phyloP scores from a whole-genome alignment of 257 asterid genomes.

The Nicotiana tomentosiformis region DNA sequence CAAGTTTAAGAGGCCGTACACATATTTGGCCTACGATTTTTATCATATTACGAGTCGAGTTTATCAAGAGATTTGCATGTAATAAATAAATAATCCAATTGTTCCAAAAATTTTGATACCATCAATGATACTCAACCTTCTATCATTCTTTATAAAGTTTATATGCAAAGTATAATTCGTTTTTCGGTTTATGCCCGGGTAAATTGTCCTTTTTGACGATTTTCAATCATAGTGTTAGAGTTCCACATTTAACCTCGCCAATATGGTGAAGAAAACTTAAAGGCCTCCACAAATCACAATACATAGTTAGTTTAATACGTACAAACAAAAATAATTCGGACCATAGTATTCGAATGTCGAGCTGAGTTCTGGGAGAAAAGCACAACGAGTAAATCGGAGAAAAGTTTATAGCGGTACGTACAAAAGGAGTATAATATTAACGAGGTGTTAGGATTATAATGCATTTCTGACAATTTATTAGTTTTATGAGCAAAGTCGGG shows the following conservation, averaged over 20 bases:
- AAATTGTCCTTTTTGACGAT: too few relatives aligned
- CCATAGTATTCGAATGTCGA: background rate
- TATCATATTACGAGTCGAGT: background rate
- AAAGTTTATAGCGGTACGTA: background rate
- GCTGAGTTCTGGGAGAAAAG: background rate
- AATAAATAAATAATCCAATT: background rate
- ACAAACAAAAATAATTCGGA: background rate
- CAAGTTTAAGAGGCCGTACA: too few relatives aligned
- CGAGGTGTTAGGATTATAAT: background rate
- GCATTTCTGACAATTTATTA: background rate
- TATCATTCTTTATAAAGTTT: background rate
- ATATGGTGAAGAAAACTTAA: background rate
- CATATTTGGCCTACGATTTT: background rate
- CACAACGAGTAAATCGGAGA: background rate
- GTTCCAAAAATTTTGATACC: background rate
- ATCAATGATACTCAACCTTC: background rate
- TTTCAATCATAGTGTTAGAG: too few relatives aligned
- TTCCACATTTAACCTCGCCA: background rate
- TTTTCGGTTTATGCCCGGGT: background rate
- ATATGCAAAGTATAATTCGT: background rate
- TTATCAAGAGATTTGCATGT: background rate
- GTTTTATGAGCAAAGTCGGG: background rate
- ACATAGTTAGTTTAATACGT: background rate
- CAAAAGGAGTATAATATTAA: background rate
- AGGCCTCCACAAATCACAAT: background rate